Percentiles rank a stretch among this genome's conserved stretches.
phyloP scores from a whole-genome alignment of 139 green algal species.

The Chloropicon primus region DNA sequence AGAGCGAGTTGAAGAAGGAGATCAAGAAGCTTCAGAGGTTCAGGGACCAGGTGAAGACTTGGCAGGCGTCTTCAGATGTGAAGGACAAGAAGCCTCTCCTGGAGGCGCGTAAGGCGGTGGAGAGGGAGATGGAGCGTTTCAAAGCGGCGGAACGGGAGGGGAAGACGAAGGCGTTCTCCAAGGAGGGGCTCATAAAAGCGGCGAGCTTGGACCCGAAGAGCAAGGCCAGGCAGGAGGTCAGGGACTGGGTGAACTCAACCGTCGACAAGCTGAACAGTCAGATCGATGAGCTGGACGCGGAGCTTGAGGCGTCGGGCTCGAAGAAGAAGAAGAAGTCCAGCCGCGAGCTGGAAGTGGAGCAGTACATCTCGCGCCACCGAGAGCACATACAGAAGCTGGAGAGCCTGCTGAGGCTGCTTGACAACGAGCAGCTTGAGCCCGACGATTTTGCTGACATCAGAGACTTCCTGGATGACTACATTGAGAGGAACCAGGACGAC shows the following conservation, averaged over 20 bases:
- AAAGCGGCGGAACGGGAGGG: conserved; percentile 89
- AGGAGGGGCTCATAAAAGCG: conserved; percentile 57
- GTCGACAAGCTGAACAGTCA: conserved; percentile 36
- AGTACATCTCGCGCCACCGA: conserved; percentile 52
- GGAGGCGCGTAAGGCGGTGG: conserved; percentile 77
- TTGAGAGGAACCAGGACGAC: conserved; percentile 48
- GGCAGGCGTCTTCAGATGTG: conserved; percentile 60
- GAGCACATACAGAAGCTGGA: conserved; percentile 52
- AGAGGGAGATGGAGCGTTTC: conserved; percentile 96
- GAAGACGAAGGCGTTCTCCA: conserved; percentile 91
- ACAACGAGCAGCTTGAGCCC: conserved; percentile 76
- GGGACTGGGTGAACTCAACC: conserved; percentile 81
- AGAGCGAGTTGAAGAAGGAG: conserved; percentile 96
- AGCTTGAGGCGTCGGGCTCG: conserved; percentile 68
- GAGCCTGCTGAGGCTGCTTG: conserved; percentile 68
- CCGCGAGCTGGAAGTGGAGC: conserved; percentile 45
- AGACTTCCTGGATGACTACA: conserved; percentile 79
- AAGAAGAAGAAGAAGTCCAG: conserved; percentile 50
- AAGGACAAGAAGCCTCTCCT: conserved; percentile 85
- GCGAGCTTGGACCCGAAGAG: conserved; percentile 67
- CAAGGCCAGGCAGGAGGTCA: conserved; percentile 54
- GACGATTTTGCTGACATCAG: conserved; percentile 58
- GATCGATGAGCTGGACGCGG: conserved; percentile 82
- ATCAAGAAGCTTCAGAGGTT: conserved; percentile 99
- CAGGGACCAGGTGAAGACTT: conserved; percentile 95